Conservation (phyloP, 352 stramenopile genomes). For the Aphanomyces invadans region DNA sequence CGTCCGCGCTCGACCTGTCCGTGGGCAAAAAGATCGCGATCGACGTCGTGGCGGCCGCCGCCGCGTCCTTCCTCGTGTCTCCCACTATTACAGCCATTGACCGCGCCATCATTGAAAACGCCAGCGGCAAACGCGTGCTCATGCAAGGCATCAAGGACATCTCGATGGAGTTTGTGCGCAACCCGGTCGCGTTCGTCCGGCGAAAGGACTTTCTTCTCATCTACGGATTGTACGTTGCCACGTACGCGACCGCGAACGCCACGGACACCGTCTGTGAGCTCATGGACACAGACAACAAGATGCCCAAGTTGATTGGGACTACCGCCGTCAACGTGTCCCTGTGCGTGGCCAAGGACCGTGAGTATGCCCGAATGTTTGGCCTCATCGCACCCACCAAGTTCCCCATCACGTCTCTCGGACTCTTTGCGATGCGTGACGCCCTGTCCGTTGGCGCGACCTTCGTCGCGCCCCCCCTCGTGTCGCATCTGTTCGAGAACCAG, state of each 20-base stretch:
- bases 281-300: constrained; percentile 54
- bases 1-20: background rate
- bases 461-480: constrained; percentile 64
- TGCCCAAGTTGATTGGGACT: constrained; percentile 82
- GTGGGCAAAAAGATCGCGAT: constrained; percentile 45
- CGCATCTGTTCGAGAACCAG: constrained; percentile 45
- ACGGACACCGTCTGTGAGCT: constrained; percentile 78
- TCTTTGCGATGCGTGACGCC: constrained; percentile 82
- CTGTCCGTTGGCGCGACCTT: constrained; percentile 81
- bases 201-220: constrained; percentile 82
- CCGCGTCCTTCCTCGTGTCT: constrained; percentile 60
- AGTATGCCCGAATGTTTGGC: constrained; percentile 86
- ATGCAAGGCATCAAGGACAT: constrained; percentile 52
- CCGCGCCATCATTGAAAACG: constrained; percentile 85
- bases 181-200: constrained; percentile 71
- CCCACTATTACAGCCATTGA: constrained; percentile 85
- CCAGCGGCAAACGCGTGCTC: constrained; percentile 56
- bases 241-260: constrained; percentile 79
- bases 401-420: constrained; percentile 61
- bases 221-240: constrained; percentile 83
- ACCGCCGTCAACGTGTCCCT: constrained; percentile 86
- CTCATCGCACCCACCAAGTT: constrained; percentile 63
- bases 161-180: constrained; percentile 40
- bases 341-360: constrained; percentile 84
- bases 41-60: constrained; percentile 48